phyloP scores from a whole-genome alignment of 768 basidiomycete genomes.

The Kwoniella europaea region DNA sequence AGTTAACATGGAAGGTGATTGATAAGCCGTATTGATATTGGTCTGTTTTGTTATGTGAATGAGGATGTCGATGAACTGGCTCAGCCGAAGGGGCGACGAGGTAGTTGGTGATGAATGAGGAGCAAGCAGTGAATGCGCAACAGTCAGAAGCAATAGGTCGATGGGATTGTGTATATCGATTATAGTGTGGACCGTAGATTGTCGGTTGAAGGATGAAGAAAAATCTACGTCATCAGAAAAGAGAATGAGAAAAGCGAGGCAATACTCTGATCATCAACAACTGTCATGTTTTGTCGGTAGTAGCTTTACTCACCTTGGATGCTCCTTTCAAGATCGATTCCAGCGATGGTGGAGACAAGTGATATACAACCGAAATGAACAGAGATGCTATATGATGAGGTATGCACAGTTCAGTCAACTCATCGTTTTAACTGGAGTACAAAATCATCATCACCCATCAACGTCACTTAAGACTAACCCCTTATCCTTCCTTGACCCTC shows the following conservation, averaged over 20 bases:
- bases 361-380: no score
- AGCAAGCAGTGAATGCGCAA: no score
- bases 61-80: no score
- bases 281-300: background rate
- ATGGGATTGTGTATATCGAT: background rate
- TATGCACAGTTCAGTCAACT: no score
- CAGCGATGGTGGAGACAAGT: background rate
- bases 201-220: background rate
- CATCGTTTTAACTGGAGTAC: background rate
- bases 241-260: background rate
- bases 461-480: background rate
- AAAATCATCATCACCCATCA: background rate
- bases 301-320: background rate
- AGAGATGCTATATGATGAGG: no score
- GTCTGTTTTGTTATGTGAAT: background rate
- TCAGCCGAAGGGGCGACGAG: no score
- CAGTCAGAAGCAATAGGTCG: no score
- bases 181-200: constrained; percentile 64
- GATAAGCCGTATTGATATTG: background rate
- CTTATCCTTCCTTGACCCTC: no score
- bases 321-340: background rate
- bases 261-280: background rate
- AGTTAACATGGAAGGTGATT: background rate
- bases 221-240: background rate
- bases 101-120: no score